Evolutionary conservation across 768 basidiomycete genomes (phyloP).

Genomic region (Galerina marginata): DNA sequence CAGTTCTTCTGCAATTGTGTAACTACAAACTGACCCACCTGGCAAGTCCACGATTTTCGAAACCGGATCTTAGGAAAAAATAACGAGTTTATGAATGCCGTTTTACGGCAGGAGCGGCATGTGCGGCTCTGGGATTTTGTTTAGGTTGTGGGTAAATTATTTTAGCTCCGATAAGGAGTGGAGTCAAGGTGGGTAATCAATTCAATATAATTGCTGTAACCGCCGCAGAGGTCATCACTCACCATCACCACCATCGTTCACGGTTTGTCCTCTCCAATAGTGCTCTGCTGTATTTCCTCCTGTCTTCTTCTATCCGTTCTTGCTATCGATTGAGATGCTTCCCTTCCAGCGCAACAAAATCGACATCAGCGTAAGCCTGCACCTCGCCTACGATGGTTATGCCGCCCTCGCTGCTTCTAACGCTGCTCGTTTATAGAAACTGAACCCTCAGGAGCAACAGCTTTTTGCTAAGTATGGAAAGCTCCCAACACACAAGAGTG

Average conservation of each 20-base stretch:
- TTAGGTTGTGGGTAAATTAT: slow-evolving; percentile 4
- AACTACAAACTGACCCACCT: neutral
- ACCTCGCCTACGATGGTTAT: neutral
- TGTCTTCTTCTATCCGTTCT: slow-evolving; percentile 30
- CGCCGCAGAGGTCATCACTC: slow-evolving; percentile 18
- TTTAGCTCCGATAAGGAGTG: slow-evolving; percentile 35
- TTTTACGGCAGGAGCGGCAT: slow-evolving; percentile 11
- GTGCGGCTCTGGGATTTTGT: neutral
- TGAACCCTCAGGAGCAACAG: slow-evolving; percentile 91
- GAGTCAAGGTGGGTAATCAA: slow-evolving; percentile 22
- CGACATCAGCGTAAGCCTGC: slow-evolving; percentile 82
- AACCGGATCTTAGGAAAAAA: slow-evolving; percentile 16
- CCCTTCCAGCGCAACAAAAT: slow-evolving; percentile 88
- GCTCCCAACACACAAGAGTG: slow-evolving; percentile 91
- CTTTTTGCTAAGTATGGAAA: slow-evolving; percentile 95
- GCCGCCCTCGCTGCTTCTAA: slow-evolving; percentile 3
- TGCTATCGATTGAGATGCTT: slow-evolving; percentile 55
- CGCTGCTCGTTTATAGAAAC: slow-evolving; percentile 51
- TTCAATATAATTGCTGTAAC: slow-evolving; percentile 15
- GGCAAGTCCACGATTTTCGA: neutral
- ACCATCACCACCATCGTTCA: slow-evolving; percentile 29
- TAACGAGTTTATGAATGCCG: neutral
- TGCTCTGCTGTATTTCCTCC: slow-evolving; percentile 28
- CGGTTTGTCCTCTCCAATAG: slow-evolving; percentile 24
- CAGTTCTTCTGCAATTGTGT: too few species aligned